Evolutionary conservation across 805 yeast genomes (phyloP).

Genomic region (Candida odintsovae): DNA sequence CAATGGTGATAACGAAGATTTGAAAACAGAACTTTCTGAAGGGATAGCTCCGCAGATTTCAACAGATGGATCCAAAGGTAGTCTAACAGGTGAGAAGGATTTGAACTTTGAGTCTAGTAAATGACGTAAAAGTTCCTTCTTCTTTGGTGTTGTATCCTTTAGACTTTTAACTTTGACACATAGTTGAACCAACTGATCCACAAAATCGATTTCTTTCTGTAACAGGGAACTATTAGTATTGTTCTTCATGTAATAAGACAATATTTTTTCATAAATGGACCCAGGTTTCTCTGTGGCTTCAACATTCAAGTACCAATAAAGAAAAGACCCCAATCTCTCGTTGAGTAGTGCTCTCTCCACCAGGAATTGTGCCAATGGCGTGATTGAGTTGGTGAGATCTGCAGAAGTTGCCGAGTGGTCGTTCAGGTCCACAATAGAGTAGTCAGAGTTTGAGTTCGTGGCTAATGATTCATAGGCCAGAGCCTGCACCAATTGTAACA

Average conservation of each 20-base stretch:
- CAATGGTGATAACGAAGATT: conserved; percentile 84
- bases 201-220: conserved; percentile 61
- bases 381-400: conserved; percentile 23
- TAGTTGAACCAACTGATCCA: conserved; percentile 56
- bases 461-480: conserved; percentile 60
- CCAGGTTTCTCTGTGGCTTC: conserved; percentile 68
- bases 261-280: conserved; percentile 38
- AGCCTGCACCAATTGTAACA: conserved; percentile 89
- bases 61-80: conserved; percentile 82
- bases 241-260: conserved; percentile 39
- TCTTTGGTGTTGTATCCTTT: conserved; percentile 74
- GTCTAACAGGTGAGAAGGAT: conserved; percentile 50
- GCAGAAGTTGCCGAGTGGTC: conserved; percentile 23
- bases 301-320: conserved; percentile 90
- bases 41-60: conserved; percentile 72
- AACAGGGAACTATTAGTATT: conserved; percentile 26
- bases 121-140: conserved; percentile 59
- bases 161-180: conserved; percentile 57
- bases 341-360: conserved; percentile 65
- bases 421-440: conserved; percentile 31
- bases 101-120: conserved; percentile 32
- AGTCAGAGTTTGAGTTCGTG: conserved; percentile 24
- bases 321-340: conserved; percentile 66
- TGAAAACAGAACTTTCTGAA: conserved; percentile 79
- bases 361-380: conserved; percentile 71